A percentile compares a stretch with the other conserved stretches of the same genome.
These are phyloP conservation scores for Starmerella apicola DNA, from an alignment of 805 yeast genomes.

Conservation along the genomic window DNA sequence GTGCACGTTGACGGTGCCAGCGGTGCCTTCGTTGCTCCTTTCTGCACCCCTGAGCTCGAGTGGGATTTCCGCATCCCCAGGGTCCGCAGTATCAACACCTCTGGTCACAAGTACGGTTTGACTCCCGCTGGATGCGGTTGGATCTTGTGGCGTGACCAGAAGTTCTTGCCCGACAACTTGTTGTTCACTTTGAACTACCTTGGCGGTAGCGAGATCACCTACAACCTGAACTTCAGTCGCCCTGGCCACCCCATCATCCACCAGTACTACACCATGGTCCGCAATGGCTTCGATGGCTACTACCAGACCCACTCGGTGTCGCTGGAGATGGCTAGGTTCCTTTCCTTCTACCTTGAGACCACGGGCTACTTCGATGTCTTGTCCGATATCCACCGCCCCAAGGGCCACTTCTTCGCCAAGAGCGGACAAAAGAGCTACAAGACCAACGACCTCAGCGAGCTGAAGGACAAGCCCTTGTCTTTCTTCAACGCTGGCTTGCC, in stretches of 20 bases:
- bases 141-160: conserved; percentile 66
- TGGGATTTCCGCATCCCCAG: conserved; percentile 78
- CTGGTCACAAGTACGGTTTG: conserved; percentile 88
- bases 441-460: conserved; percentile 25
- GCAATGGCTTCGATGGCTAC: conserved; percentile 64
- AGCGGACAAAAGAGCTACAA: conserved; percentile 14
- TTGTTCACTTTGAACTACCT: conserved; percentile 69
- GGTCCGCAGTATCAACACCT: conserved; percentile 74
- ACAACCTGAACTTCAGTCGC: conserved; percentile 76
- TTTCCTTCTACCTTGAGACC: conserved; percentile 47
- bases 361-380: conserved; percentile 58
- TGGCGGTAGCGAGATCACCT: conserved; percentile 82
- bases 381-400: conserved; percentile 61
- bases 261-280: conserved; percentile 71
- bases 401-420: conserved; percentile 28
- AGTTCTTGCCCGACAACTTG: conserved; percentile 54
- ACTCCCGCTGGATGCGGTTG: conserved; percentile 89
- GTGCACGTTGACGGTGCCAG: conserved; percentile 92
- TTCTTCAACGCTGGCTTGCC: conserved; percentile 68
- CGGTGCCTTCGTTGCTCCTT: conserved; percentile 84
- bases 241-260: conserved; percentile 86
- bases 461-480: conserved; percentile 5
- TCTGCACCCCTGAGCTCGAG: conserved; percentile 55
- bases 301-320: conserved; percentile 47
- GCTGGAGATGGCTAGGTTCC: conserved; percentile 58